Base-by-base conservation (phyloP, 192 early-diverging fungal species). In the Backusella tarrabulga region DNA sequence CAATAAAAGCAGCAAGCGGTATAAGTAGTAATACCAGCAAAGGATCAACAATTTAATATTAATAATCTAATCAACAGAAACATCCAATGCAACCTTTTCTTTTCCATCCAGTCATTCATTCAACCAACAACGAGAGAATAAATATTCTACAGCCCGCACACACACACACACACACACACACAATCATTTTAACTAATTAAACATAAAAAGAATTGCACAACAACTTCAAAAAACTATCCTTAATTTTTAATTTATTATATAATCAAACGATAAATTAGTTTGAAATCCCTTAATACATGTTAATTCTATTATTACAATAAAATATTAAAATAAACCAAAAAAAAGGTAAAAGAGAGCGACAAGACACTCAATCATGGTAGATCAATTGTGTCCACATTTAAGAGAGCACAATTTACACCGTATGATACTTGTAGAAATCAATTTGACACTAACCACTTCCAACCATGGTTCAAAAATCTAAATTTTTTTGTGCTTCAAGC, bases 201-300 rank as follows among this genome's bases (percentile, higher is more conserved):
- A 60, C n/a, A 60, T 23, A 26, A 26, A 60, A 60, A 54, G 7
- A 63, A 26, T 63, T 29, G 56, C 29, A 63, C 56, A 63, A 63
- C 56, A 60, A 26, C 56, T 60, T 60, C 7, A 63, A 63, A 44
- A 63, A 29, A 63, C 56, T 63, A 26, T 63, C 56, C 21, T 63
- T 63, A 63, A 63, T 63, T 63, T 54, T 23, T 63, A 63, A 63
- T 12, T 29, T 63, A 63, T 35, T 77, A 11, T n/a, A 68, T 60
- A 34, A 50, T 50, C 29, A 3, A 63, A n/a, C 8, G 12, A 29
- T 23, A 63, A 56, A 40, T 63, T 29, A 29, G 11, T 14, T 63
- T 63, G 21, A 29, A 29, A 11, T 29, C 8, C 38, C 2, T 40
- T 63, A 63, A 63, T 63, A 63, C 9, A 63, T 63, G 23, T 29